Conservation (phyloP, 192 early-diverging fungal species). For the Backusella australiensis region DNA sequence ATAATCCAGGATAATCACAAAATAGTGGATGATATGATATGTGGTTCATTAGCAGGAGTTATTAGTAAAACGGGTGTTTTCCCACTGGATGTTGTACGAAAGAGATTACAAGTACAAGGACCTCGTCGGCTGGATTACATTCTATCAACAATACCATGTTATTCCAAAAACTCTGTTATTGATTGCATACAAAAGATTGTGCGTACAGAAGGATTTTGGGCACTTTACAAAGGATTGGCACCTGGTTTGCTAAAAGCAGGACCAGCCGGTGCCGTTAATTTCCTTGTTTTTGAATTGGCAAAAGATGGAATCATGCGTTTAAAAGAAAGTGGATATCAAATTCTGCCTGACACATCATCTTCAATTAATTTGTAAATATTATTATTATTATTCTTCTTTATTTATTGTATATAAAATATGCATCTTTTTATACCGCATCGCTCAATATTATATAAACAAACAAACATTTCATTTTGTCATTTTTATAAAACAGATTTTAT, state of each 20-base stretch:
- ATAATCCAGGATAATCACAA: conserved; percentile 14
- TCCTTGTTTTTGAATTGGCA: conserved; percentile 72
- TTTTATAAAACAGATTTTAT: not conserved
- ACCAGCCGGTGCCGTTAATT: conserved; percentile 81
- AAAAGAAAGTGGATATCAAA: conserved; percentile 2
- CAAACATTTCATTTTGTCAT: not conserved
- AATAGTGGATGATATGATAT: conserved; percentile 61
- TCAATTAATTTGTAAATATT: conserved; percentile 3
- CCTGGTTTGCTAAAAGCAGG: conserved; percentile 86
- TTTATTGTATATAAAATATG: not conserved
- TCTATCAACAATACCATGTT: conserved; percentile 60
- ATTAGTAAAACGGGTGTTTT: conserved; percentile 83
- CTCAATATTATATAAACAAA: not conserved
- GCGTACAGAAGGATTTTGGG: conserved; percentile 69
- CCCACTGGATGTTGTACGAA: conserved; percentile 86
- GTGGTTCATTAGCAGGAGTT: conserved; percentile 79
- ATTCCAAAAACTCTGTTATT: conserved; percentile 51
- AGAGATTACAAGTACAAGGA: conserved; percentile 79
- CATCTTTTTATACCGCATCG: not conserved
- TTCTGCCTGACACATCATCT: not conserved
- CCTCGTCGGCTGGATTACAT: conserved; percentile 63
- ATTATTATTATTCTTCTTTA: not conserved
- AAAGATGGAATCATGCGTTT: conserved; percentile 42
- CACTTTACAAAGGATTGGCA: conserved; percentile 83
- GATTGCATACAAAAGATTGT: conserved; percentile 67